A percentile compares a stretch with the other conserved stretches of the same genome.
These are phyloP conservation scores for Phaeosphaeriaceae sp. DNA, from an alignment of 2,329 filamentous ascomycete species.

Conservation along the genomic window DNA sequence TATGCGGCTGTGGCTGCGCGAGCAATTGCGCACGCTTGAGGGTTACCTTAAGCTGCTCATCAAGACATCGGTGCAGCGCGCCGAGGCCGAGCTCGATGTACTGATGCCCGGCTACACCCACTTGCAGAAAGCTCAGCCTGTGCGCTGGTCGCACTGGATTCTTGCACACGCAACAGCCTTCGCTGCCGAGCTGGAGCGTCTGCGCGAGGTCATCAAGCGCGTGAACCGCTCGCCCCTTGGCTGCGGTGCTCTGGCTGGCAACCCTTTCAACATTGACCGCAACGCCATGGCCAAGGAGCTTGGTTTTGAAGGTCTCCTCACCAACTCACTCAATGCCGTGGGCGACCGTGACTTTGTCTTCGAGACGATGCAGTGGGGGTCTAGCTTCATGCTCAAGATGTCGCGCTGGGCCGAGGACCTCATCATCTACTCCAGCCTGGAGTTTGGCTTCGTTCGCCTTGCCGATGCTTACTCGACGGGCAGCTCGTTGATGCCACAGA, in stretches of 20 bases:
- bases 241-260: conserved; percentile 79
- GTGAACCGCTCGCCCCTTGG: conserved; percentile 77
- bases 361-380: conserved; percentile 81
- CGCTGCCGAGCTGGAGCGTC: conserved; percentile 74
- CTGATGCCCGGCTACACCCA: conserved; percentile 92
- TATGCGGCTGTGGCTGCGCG: conserved; percentile 87
- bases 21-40: conserved; percentile 75
- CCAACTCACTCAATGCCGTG: conserved; percentile 79
- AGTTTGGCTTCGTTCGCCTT: conserved; percentile 78
- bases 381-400: conserved; percentile 79
- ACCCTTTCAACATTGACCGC: conserved; percentile 83
- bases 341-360: conserved; percentile 83
- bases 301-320: conserved; percentile 76
- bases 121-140: conserved; percentile 80
- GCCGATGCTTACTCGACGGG: conserved; percentile 84
- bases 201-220: conserved; percentile 74
- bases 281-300: conserved; percentile 79
- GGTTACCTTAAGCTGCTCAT: conserved; percentile 72
- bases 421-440: conserved; percentile 79
- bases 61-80: conserved; percentile 70
- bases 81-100: conserved; percentile 76
- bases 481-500: conserved; percentile 80
- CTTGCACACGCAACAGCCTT: conserved; percentile 77
- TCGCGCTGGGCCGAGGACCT: conserved; percentile 84
- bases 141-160: conserved; percentile 84